Evolutionary conservation across 805 yeast genomes (phyloP).

Genomic region (Cyberlindnera maritima): DNA sequence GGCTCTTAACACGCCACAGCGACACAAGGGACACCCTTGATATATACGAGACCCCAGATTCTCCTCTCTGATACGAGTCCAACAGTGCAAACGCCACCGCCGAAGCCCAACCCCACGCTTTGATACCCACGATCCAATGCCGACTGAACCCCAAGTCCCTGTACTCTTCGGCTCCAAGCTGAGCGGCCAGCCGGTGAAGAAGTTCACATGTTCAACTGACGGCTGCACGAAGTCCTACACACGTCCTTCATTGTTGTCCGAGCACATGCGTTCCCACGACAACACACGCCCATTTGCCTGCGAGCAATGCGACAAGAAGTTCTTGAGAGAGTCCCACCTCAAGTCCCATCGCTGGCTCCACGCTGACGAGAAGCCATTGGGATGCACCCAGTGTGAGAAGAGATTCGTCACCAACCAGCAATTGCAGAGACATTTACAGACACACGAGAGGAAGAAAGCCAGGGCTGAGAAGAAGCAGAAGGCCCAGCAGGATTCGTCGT

Average conservation of each 20-base stretch:
- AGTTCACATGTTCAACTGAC: slow-evolving; percentile 40
- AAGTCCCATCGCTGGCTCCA: slow-evolving; percentile 79
- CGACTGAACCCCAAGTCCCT: neutral
- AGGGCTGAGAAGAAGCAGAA: neutral
- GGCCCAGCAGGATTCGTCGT: neutral
- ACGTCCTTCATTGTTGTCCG: slow-evolving; percentile 55
- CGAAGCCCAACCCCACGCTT: neutral
- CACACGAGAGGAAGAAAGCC: slow-evolving; percentile 36
- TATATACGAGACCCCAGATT: neutral
- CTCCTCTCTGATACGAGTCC: neutral
- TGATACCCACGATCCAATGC: neutral
- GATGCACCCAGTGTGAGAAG: slow-evolving; percentile 54
- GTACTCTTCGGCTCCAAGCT: too few species aligned
- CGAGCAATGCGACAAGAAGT: slow-evolving; percentile 54
- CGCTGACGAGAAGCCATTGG: slow-evolving; percentile 49
- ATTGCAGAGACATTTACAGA: slow-evolving; percentile 54
- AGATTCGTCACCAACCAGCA: slow-evolving; percentile 61
- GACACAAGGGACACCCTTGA: too few species aligned
- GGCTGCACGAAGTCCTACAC: slow-evolving; percentile 53
- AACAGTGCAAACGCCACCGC: too few species aligned
- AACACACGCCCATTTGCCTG: slow-evolving; percentile 75
- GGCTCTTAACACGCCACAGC: neutral
- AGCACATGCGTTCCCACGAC: slow-evolving; percentile 71
- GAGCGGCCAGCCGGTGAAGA: slow-evolving; percentile 30
- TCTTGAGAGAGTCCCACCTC: slow-evolving; percentile 72